phyloP scores from a whole-genome alignment of 2,329 filamentous ascomycete genomes.

The Aureobasidium sp. region DNA sequence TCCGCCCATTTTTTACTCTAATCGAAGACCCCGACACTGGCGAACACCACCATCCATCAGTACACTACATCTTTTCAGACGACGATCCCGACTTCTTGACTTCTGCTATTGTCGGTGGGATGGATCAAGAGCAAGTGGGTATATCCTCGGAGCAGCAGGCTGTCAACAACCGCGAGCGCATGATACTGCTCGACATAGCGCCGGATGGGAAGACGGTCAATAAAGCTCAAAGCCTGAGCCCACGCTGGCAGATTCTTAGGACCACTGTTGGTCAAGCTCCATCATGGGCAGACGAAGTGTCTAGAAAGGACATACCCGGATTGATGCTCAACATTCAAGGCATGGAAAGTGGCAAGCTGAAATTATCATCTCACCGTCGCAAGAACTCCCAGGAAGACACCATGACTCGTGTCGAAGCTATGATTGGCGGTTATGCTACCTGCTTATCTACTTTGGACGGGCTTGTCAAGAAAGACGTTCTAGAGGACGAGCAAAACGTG shows the following conservation, averaged over 20 bases:
- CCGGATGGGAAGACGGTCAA: slow-evolving; percentile 45
- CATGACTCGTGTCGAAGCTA: slow-evolving; percentile 12
- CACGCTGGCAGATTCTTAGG: slow-evolving; percentile 60
- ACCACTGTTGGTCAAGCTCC: slow-evolving; percentile 50
- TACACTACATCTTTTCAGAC: slow-evolving; percentile 90
- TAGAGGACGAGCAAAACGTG: neutral
- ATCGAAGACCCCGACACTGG: slow-evolving; percentile 66
- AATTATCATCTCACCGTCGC: neutral
- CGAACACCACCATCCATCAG: slow-evolving; percentile 71
- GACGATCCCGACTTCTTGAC: slow-evolving; percentile 76
- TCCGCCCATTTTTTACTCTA: slow-evolving; percentile 78
- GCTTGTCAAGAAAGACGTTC: slow-evolving; percentile 9
- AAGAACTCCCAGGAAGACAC: slow-evolving; percentile 9
- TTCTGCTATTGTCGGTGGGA: slow-evolving; percentile 36
- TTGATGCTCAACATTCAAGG: slow-evolving; percentile 50
- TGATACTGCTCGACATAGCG: slow-evolving; percentile 47
- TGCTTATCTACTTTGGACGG: slow-evolving; percentile 10
- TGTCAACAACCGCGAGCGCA: slow-evolving; percentile 35
- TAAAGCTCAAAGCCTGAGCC: slow-evolving; percentile 62
- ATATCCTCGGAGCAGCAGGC: neutral
- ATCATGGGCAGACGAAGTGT: slow-evolving; percentile 44
- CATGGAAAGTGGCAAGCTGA: slow-evolving; percentile 5
- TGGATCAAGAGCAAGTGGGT: slow-evolving; percentile 9
- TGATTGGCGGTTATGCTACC: slow-evolving; percentile 10
- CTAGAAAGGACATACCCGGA: slow-evolving; percentile 27